Percentiles rank a stretch among this genome's conserved stretches.
phyloP scores from a whole-genome alignment of 2,329 filamentous ascomycete genomes.

The Paracamarosporium sp. region DNA sequence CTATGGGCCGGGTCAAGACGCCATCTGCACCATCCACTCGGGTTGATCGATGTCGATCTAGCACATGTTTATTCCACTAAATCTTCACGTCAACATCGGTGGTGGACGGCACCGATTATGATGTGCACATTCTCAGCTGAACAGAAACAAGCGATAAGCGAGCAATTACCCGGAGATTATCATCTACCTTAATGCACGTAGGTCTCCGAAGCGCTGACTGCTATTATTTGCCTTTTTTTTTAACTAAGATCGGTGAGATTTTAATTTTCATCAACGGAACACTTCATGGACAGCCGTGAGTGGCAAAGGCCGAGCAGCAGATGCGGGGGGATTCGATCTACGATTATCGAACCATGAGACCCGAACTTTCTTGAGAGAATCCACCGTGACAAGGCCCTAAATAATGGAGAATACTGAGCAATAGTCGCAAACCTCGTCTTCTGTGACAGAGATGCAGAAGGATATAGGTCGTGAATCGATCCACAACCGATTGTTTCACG shows the following conservation, averaged over 20 bases:
- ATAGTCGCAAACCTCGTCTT: too few relatives aligned
- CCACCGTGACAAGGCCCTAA: too few relatives aligned
- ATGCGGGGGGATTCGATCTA: too few relatives aligned
- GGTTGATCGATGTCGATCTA: background rate
- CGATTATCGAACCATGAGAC: too few relatives aligned
- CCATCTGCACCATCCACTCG: background rate
- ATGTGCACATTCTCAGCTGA: background rate
- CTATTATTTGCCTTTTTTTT: too few relatives aligned
- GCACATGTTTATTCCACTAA: conserved; percentile 1
- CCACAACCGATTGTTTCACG: background rate
- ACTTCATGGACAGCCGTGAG: background rate
- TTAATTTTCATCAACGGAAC: background rate
- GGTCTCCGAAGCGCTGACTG: background rate
- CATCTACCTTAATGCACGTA: background rate
- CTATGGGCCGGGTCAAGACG: background rate
- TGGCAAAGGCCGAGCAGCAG: background rate
- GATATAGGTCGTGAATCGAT: too few relatives aligned
- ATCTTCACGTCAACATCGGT: conserved; percentile 6
- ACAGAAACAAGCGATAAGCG: background rate
- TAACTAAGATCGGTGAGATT: too few relatives aligned
- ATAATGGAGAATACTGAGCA: too few relatives aligned
- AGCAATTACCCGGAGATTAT: background rate
- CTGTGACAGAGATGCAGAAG: too few relatives aligned
- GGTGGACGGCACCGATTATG: conserved; percentile 1
- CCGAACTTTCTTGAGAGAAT: too few relatives aligned